Evolutionary conservation across 2,329 filamentous ascomycete genomes (phyloP), one percentile per base, ranked within the genome.

Genomic region (Aspergillus quadricinctus): DNA sequence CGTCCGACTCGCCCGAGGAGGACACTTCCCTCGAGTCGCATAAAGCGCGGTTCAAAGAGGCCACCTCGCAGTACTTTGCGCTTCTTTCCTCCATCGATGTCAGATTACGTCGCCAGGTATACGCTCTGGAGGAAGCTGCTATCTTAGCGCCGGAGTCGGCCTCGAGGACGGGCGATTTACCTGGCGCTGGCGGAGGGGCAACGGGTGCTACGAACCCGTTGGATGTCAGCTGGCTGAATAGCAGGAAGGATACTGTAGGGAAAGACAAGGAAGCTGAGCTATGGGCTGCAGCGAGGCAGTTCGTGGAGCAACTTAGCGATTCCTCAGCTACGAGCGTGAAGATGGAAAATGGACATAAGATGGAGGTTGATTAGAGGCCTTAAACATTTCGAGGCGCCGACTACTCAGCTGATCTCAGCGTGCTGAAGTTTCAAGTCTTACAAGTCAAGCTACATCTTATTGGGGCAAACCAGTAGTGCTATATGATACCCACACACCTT

Each of bases 151-250:
- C 79, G 3, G 75, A 80, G 25, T 69, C 71, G 25, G 63, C 68
- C 10, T 64, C 70, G 2, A 65, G 67, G 29, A 64, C 72, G 14
- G 66, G 66, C 3, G 70, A 76, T 48, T 58, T 66, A 19, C 60
- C 65, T 10, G 64, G 63, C 48, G 65, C 57, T 35, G 67, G 58
- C 57, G 71, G 62, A 52, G 69, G 59, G 49, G 63, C 62, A 5
- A 54, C 63, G n/a, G 64, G 54, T 10, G 70, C 75, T 63, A 84
- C 61, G 76, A 84, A 69, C 79, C 85, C 41, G 77, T 78, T 97
- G 53, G 92, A 97, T 69, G 87, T 95, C 14, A 92, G 92, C 31
- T 93, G 89, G 84, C 75, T 97, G 65, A 97, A 97, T 70, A 92
- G 90, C 66, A 83, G 90, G 56, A 90, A 89, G 59, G 88, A 89